Evolutionary conservation across 352 stramenopile genomes (phyloP), one percentile per base, ranked within the genome.

Genomic region (Globisporangium polare): DNA sequence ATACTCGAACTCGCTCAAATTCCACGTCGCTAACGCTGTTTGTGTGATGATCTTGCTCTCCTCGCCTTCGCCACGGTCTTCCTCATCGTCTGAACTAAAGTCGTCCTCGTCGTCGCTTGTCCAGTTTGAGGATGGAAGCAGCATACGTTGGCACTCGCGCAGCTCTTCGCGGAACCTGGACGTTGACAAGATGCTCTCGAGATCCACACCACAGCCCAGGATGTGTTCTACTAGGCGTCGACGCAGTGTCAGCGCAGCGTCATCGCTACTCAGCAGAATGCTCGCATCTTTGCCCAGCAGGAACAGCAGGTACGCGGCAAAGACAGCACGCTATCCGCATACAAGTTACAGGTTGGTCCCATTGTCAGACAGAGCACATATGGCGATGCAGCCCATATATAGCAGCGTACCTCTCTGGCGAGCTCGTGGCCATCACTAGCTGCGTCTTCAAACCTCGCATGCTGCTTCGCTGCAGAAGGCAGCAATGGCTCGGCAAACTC

Each of bases 111-210:
- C 72, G 27, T 71, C 69, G 24, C 27, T 68, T 69, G 24, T 60
- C 20, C 17, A n/a, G 18, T 37, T 3, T 18, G 46, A 56, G 3
- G 63, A 70, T 22, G 79, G 75, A 10, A 90, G 24, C 47, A 92
- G 68, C 22, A 66, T 43, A 1, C 61, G 65, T 31, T 58, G 56
- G 52, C 77, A 83, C 31, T 69, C 68, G 3, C 58, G 39, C 7
- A 90, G 49, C 24, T 80, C 77, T 62, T 92, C 77, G 53, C 75
- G 80, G 35, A 91, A 82, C 0, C 80, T 78, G 53, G 79, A 60
- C 2, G 77, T 88, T 24, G 74, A 69, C 0, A 83, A 33, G 27
- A 93, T 73, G 5, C 74, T 58, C 5, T 78, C 59, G 1, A 77
- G 45, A 0, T 74, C 57, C 7, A 93, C 57, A 0, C 71, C 75